A percentile compares a stretch with the other conserved stretches of the same genome.
Evolutionary conservation across 2,329 filamentous ascomycete genomes (phyloP).

Genomic region (Ophiostoma ips): DNA sequence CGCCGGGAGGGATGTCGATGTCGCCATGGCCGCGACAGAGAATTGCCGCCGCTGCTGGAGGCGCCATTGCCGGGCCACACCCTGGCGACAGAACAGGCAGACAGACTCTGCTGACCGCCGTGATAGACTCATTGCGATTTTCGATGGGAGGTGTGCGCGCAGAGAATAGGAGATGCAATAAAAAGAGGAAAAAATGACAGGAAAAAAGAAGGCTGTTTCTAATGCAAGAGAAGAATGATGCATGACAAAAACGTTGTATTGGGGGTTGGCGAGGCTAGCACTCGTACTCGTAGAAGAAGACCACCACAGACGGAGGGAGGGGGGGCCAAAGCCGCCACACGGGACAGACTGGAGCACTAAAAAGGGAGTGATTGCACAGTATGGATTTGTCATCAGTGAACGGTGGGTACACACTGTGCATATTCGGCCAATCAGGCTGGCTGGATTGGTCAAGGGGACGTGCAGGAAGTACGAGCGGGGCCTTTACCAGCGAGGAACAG

Average conservation of each 20-base stretch:
- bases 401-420: neutral
- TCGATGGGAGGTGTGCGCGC: neutral
- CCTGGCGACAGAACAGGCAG: conserved; percentile 27
- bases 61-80: conserved; percentile 26
- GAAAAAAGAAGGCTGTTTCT: neutral
- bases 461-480: too few species aligned
- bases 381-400: neutral
- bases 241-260: neutral
- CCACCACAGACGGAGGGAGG: neutral
- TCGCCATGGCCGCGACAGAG: conserved; percentile 11
- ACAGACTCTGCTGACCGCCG: conserved; percentile 24
- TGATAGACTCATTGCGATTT: conserved; percentile 25
- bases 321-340: conserved; percentile 2
- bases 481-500: neutral
- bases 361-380: neutral
- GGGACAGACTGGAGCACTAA: neutral
- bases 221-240: neutral
- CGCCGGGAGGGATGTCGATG: conserved; percentile 17
- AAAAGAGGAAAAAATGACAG: neutral
- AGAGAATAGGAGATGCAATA: neutral
- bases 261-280: neutral
- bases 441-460: conserved; percentile 18
- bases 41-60: conserved; percentile 19
- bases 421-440: conserved; percentile 17
- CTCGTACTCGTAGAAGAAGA: too few species aligned